phyloP scores from a whole-genome alignment of 2,329 filamentous ascomycete genomes.

The Cladosporium sp. region DNA sequence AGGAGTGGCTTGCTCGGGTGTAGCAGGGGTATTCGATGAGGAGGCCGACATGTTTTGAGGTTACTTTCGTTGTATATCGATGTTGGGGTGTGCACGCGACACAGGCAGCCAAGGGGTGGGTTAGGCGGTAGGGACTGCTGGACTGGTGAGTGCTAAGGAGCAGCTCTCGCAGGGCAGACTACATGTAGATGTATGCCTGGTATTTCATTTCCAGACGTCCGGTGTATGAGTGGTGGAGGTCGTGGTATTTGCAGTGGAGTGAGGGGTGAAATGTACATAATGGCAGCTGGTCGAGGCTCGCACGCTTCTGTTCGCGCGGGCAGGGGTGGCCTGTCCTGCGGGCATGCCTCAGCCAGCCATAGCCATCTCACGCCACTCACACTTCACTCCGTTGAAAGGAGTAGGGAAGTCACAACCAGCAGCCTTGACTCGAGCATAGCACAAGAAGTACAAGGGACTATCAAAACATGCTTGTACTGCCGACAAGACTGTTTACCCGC shows the following conservation, averaged over 20 bases:
- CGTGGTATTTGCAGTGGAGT: not conserved
- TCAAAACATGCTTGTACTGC: not conserved
- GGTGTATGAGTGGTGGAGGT: not conserved
- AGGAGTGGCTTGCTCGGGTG: constrained; percentile 29
- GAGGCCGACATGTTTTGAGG: constrained; percentile 25
- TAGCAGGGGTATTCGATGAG: constrained; percentile 28
- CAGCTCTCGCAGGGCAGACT: not conserved
- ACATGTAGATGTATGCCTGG: not conserved
- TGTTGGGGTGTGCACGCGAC: constrained; percentile 3
- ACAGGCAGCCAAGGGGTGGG: constrained; percentile 8
- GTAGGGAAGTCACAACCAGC: not conserved
- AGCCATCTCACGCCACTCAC: not conserved
- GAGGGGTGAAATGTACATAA: not conserved
- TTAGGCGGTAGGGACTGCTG: not conserved
- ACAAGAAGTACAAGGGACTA: not conserved
- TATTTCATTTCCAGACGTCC: not conserved
- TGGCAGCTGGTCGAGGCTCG: not conserved
- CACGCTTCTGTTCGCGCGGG: not conserved
- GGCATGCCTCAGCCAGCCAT: not conserved
- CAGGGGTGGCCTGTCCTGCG: constrained; percentile 6
- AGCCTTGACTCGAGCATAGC: not conserved
- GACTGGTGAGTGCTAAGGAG: constrained; percentile 18
- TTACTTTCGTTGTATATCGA: not conserved
- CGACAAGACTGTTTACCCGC: not conserved
- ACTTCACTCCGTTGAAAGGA: not conserved